Evolutionary conservation across 1,139 yeast genomes (phyloP), one percentile per base, ranked within the genome.

Genomic region (Geotrichum cucujoidarum): DNA sequence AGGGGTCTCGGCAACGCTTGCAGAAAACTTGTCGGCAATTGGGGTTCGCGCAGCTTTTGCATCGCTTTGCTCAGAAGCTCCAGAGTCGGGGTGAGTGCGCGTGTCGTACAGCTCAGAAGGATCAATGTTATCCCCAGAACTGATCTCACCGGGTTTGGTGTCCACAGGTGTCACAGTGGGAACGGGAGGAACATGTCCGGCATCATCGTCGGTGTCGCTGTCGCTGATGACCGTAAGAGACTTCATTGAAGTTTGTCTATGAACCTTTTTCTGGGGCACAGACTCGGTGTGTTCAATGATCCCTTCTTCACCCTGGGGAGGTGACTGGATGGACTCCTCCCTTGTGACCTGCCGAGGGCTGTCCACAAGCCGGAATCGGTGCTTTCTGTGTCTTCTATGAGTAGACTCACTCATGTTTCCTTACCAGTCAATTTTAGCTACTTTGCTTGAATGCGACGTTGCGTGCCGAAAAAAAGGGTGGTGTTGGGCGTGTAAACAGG

Each of bases 1-100:
- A 10, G 41, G 31, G 6, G 43, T 31, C 18, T 21, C 39, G 13
- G 14, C 16, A 13, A 37, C 13, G n/a, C 14, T 30, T 22, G 37
- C 41, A 18, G 49, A 37, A 31, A 42, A 50, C n/a, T 40, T 40
- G 29, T 50, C 51, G 7, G 53, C 53, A 37, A 50, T 48, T 5
- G 53, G 53, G 1, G 53, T 50, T 31, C 38, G 47, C 8, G 40
- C 37, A 29, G 45, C 39, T 11, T 35, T 44, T 18, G 17, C 29
- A 21, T 14, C 27, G 7, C 24, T 18, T 2, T 27, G 37, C 14
- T 7, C 17, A 13, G 40, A 33, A 13, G 31, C 22, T 6, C 11
- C 46, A 24, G 41, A 27, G 21, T 35, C 37, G 7, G 41, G 29
- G 5, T 30, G 10, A 17, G 40, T 20, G 20, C 33, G 20, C 6